A percentile compares a stretch with the other conserved stretches of the same genome.
Evolutionary conservation across 148 eudicot species (phyloP).

Genomic region (Rhododendron simsii): DNA sequence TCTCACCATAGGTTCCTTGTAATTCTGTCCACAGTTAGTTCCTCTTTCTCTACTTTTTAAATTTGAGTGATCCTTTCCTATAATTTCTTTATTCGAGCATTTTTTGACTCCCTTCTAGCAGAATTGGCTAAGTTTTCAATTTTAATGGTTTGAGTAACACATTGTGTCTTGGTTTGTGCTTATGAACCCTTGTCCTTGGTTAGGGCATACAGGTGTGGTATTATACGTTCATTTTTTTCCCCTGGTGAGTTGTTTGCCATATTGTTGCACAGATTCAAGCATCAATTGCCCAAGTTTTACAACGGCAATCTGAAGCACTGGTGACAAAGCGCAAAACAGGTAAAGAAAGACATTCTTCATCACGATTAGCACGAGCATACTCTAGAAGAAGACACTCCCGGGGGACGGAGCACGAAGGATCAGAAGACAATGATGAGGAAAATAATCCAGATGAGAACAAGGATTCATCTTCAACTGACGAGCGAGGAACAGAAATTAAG

Average conservation of each 20-base stretch:
- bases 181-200: background rate
- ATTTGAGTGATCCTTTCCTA: background rate
- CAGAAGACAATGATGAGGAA: slow-evolving; percentile 35
- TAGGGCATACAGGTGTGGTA: background rate
- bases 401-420: slow-evolving; percentile 26
- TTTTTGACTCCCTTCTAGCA: background rate
- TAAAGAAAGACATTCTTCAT: slow-evolving; percentile 22
- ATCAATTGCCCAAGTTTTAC: slow-evolving; percentile 37
- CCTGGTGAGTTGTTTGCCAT: background rate
- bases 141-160: background rate
- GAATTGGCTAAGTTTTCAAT: background rate
- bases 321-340: slow-evolving; percentile 28
- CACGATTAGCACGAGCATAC: slow-evolving; percentile 16
- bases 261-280: slow-evolving; percentile 42
- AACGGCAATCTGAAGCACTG: slow-evolving; percentile 52
- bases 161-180: background rate
- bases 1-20: background rate
- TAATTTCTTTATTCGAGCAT: background rate
- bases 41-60: background rate
- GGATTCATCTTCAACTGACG: slow-evolving; percentile 30
- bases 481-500: slow-evolving; percentile 26
- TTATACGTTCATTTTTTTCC: background rate
- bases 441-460: slow-evolving; percentile 26
- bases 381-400: slow-evolving; percentile 34
- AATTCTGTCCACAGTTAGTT: background rate